Evolutionary conservation across 83 land plant species (phyloP), one percentile per base, ranked within the genome.

Genomic region (Thuja plicata): DNA sequence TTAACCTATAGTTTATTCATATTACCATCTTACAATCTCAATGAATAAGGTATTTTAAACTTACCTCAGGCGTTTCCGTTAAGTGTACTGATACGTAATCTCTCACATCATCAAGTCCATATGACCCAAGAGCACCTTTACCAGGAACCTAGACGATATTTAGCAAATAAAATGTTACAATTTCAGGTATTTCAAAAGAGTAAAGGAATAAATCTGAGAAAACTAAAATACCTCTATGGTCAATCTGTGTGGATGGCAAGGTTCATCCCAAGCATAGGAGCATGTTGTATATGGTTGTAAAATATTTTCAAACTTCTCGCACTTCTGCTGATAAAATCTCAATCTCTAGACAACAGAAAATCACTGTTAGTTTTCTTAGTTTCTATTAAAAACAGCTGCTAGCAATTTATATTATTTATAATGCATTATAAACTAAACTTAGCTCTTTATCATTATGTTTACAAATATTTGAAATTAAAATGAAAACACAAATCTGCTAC

Each of bases 251-350:
- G 99, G 99, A 15, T 90, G 95, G 89, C 94, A 97, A 46, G 99
- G 99, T 88, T 98, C 99, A 94, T 98, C 99, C 99, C 99, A 98
- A 45, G 97, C 96, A 93, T 98, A 98, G 35, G 93, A 90, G 87
- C 94, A 96, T 43, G 99, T 96, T 48, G 96, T 92, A 87, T 98
- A 97, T 30, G 99, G 88, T 66, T 96, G 92, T 52, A 98, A 88
- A 77, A 91, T 88, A 41, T 95, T 97, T 60, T 96, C 99, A 92
- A 94, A 92, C 12, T 92, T 90, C 87, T 97, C 99, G 89, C 98
- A 98, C 66, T 90, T 95, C 88, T 94, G 96, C 88, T 98, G 99
- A 89, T 94, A 96, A 37, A 98, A 89, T 77, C 99, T 89, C 84
- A 98, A 60, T 57, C 91, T 95, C 99, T 86, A 17, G 21, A 85